These are phyloP conservation scores for Mollisia scopiformis DNA, from an alignment of 2,329 filamentous ascomycete species.

Conservation along the genomic window DNA sequence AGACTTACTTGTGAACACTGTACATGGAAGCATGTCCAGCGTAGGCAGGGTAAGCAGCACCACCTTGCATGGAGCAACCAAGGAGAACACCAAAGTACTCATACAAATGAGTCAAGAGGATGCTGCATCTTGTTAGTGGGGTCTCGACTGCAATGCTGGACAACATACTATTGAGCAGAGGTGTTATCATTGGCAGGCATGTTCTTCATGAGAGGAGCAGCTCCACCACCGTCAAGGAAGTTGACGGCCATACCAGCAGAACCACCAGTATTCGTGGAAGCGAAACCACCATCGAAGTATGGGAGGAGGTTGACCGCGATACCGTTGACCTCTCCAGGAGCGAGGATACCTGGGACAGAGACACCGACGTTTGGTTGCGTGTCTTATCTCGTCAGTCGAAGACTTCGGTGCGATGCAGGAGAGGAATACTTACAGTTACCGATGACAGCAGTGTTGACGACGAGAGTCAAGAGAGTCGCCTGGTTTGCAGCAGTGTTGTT, in stretches of 20 bases:
- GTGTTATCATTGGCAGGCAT: conserved; percentile 52
- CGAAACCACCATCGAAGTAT: conserved; percentile 60
- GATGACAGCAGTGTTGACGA: conserved; percentile 66
- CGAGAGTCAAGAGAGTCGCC: conserved; percentile 53
- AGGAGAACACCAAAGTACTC: conserved; percentile 62
- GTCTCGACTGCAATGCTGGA: not conserved
- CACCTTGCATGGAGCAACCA: conserved; percentile 55
- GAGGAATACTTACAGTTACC: conserved; percentile 54
- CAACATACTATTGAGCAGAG: conserved; percentile 57
- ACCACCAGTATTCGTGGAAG: conserved; percentile 55
- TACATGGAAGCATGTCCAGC: conserved; percentile 50
- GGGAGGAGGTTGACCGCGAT: conserved; percentile 57
- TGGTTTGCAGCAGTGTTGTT: conserved; percentile 63
- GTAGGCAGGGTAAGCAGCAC: conserved; percentile 53
- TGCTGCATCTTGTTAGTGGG: conserved; percentile 31
- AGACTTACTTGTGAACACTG: conserved; percentile 51
- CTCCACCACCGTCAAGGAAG: conserved; percentile 64
- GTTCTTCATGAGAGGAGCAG: conserved; percentile 56
- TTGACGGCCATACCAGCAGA: conserved; percentile 52
- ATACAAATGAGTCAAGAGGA: conserved; percentile 63
- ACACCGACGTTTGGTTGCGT: conserved; percentile 56
- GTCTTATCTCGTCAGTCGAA: conserved; percentile 39
- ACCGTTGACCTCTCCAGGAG: conserved; percentile 51
- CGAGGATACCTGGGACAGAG: conserved; percentile 59
- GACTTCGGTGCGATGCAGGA: not conserved